Evolutionary conservation across 306 rosid species (phyloP), one percentile per base, ranked within the genome.

Genomic region (Oxytropis ochrocephala): DNA sequence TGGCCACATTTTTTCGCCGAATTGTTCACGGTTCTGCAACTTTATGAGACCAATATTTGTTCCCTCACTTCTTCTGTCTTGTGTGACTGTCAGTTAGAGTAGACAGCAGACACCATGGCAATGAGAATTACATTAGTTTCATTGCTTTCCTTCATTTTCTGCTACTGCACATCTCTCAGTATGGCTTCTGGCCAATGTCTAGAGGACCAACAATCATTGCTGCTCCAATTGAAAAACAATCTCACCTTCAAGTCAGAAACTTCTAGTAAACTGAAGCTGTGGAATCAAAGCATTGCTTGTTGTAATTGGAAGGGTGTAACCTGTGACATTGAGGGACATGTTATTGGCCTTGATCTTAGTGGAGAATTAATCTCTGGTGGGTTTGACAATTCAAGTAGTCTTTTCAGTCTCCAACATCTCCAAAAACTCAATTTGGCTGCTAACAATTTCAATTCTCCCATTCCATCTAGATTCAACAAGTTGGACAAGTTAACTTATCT

Each of bases 291-390:
- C 13, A 7, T 5, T 3, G 69, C 51, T 60, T 74, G 64, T 8
- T 78, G 85, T 62, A 5, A 53, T 5, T 83, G 93, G 93, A 30
- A 0, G 0, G 94, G 88, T n/a, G 84, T 88, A 1, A 41, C 60
- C 6, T 86, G 84, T 55, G 69, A 66, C 11, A 30, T 55, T 0
- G 24, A 73, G 7, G 71, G 80, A 6, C 65, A 32, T n/a, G 75
- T 76, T 29, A 41, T 27, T 18, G 65, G 75, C 8, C 64, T 76
- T 8, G 65, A 76, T 11, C 35, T 69, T 1, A 50, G 65, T 50
- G 21, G 1, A 9, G 75, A 69, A 51, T 4, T n/a, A 2, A 76
- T 76, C 13, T 9, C 2, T 12, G 51, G 70, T 7, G 70, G 56
- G 17, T 5, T 75, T 24, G 63, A 58, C 3, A 6, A 67, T 12